Evolutionary conservation across 192 early-diverging fungal genomes (phyloP), one percentile per base, ranked within the genome.

Genomic region (Chytriomyces confervae): DNA sequence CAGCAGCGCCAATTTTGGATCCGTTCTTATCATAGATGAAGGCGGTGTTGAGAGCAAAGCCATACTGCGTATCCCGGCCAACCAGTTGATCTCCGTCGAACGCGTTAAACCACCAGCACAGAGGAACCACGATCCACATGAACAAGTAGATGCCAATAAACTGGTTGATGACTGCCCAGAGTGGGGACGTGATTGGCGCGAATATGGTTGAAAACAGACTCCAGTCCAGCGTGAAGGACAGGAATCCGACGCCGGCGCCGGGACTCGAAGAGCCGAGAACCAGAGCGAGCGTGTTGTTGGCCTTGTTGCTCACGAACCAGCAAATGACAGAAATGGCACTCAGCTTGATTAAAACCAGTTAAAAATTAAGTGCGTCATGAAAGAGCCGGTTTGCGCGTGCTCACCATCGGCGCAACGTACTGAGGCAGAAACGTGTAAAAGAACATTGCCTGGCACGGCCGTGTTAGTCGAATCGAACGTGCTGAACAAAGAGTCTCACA

Each of bases 351-450:
- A 36, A 36, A 36, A 36, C 36, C 1, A 36, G 24, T 27, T 36
- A 36, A 36, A 36, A 36, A 36, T 36, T 36, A 36, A 36, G 36
- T 36, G 36, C 36, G 0, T 36, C 3, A 4, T 36, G 2, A 36
- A 36, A 3, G 29, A 36, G 29, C 29, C 36, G 2, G 4, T 36
- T 36, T 36, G 36, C 36, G 36, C 36, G 78, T 57, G 44, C 50
- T 66, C 8, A 82, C 43, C 13, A 65, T 36, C n/a, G 73, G 72
- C n/a, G 81, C 81, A 18, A 81, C 61, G 51, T 81, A 82, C 7
- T 23, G 45, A 16, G 81, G 81, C 2, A 82, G 68, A 67, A 76
- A 77, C 29, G 77, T 23, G 7, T 57, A 83, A 10, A 72, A 24
- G 44, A 46, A 36, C 72, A 80, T 80, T 10, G 62, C 71, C 5